These are phyloP conservation scores for Candida hispaniensis DNA, from an alignment of 805 yeast genomes.

Conservation along the genomic window DNA sequence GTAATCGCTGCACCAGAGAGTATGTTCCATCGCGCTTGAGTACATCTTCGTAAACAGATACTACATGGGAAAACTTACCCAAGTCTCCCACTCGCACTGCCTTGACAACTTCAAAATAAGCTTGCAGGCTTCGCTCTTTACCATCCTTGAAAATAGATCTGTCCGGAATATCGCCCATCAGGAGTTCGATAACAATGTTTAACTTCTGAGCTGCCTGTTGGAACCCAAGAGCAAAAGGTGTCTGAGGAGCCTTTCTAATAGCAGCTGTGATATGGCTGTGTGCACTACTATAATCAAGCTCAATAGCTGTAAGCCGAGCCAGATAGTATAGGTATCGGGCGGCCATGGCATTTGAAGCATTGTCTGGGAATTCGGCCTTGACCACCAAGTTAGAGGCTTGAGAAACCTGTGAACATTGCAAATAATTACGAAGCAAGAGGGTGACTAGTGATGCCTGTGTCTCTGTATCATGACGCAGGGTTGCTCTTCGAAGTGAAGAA, in stretches of 20 bases:
- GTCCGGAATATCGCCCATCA: constrained; percentile 96
- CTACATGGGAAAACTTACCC: constrained; percentile 60
- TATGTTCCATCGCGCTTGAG: constrained; percentile 71
- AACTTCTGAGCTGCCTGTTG: constrained; percentile 82
- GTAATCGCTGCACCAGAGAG: constrained; percentile 74
- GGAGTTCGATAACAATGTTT: constrained; percentile 74
- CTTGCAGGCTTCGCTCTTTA: constrained; percentile 49
- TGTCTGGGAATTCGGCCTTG: constrained; percentile 78
- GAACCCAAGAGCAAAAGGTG: constrained; percentile 73
- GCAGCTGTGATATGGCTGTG: constrained; percentile 89
- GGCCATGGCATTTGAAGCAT: constrained; percentile 77
- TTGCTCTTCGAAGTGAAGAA: constrained; percentile 70
- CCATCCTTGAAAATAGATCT: constrained; percentile 61
- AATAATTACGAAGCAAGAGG: constrained; percentile 70
- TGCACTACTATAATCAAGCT: constrained; percentile 84
- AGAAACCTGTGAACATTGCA: constrained; percentile 65
- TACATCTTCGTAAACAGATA: constrained; percentile 47
- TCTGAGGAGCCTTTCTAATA: constrained; percentile 91
- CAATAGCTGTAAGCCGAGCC: constrained; percentile 85
- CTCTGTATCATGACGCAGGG: constrained; percentile 85
- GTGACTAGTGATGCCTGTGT: constrained; percentile 82
- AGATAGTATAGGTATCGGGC: constrained; percentile 87
- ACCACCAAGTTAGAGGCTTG: constrained; percentile 85
- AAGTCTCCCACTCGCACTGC: constrained; percentile 92
- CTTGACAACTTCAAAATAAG: constrained; percentile 77